Percentiles rank a stretch among this genome's conserved stretches.
phyloP scores from a whole-genome alignment of 2,329 filamentous ascomycete genomes.

The Cercospora sp. region DNA sequence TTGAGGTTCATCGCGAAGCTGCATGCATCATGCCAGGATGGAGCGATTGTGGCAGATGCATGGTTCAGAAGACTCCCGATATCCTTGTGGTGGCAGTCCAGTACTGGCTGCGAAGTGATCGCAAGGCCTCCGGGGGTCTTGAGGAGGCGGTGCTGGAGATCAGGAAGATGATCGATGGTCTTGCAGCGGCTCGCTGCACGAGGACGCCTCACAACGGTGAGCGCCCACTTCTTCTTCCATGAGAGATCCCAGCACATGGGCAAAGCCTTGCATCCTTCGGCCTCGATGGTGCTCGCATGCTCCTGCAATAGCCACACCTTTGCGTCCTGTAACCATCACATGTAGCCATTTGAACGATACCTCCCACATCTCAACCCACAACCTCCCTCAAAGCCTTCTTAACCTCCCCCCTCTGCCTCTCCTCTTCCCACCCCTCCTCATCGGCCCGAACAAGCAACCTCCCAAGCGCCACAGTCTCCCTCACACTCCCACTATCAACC shows the following conservation, averaged over 20 bases:
- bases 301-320: background rate
- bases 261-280: background rate
- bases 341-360: background rate
- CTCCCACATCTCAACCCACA: slow-evolving; percentile 18
- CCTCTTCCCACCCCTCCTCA: slow-evolving; percentile 60
- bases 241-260: background rate
- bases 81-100: background rate
- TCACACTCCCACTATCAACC: slow-evolving; percentile 77
- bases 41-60: slow-evolving; percentile 12
- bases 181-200: background rate
- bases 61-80: background rate
- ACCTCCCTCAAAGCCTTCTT: slow-evolving; percentile 64
- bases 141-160: background rate
- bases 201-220: background rate
- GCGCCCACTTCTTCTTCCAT: background rate
- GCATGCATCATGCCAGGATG: slow-evolving; percentile 19
- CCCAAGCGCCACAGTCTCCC: slow-evolving; percentile 74
- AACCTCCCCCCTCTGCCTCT: slow-evolving; percentile 70
- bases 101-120: background rate
- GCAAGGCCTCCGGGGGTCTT: background rate
- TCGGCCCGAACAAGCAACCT: slow-evolving; percentile 78
- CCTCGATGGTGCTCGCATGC: background rate
- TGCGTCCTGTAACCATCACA: background rate
- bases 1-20: slow-evolving; percentile 15
- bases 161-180: background rate